A percentile compares a stretch with the other conserved stretches of the same genome.
Conservation (phyloP, 192 early-diverging fungal species). For the Coemansia sp. region DNA sequence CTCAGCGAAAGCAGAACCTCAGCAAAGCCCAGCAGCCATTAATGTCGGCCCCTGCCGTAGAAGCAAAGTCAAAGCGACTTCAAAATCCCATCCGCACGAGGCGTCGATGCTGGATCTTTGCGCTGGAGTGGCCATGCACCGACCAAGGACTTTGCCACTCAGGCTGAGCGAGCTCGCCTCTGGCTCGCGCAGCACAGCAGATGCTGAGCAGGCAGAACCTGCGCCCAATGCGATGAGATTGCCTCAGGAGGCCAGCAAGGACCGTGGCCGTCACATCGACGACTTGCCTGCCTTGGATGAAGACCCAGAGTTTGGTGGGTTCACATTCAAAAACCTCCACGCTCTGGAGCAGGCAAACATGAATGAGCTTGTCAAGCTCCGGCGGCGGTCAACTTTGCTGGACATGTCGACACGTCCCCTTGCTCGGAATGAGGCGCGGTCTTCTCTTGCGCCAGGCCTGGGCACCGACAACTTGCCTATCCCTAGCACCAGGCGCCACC, state of each 20-base stretch:
- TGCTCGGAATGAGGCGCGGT: background rate
- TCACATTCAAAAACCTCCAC: slow-evolving; percentile 88
- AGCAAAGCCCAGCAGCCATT: background rate
- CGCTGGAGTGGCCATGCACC: slow-evolving; percentile 6
- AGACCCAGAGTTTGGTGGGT: slow-evolving; percentile 74
- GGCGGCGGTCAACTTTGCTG: slow-evolving; percentile 48
- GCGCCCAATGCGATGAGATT: background rate
- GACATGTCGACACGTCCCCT: slow-evolving; percentile 9
- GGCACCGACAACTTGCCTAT: background rate
- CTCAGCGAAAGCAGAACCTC: background rate
- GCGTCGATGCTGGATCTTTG: background rate
- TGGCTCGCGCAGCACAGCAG: background rate
- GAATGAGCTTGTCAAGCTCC: slow-evolving; percentile 76
- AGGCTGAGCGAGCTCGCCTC: slow-evolving; percentile 1
- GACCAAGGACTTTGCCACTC: slow-evolving; percentile 28
- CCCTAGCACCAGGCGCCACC: background rate
- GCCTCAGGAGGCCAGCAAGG: background rate
- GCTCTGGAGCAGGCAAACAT: slow-evolving; percentile 88
- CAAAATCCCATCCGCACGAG: slow-evolving; percentile 12
- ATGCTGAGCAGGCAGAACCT: background rate
- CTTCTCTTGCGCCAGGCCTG: slow-evolving; percentile 3
- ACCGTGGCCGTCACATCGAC: background rate
- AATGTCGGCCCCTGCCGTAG: background rate
- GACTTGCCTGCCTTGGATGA: slow-evolving; percentile 13
- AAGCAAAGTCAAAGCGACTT: background rate